Conservation (phyloP, 2,329 filamentous ascomycete species). For the Stagonosporopsis chrysanthemi region DNA sequence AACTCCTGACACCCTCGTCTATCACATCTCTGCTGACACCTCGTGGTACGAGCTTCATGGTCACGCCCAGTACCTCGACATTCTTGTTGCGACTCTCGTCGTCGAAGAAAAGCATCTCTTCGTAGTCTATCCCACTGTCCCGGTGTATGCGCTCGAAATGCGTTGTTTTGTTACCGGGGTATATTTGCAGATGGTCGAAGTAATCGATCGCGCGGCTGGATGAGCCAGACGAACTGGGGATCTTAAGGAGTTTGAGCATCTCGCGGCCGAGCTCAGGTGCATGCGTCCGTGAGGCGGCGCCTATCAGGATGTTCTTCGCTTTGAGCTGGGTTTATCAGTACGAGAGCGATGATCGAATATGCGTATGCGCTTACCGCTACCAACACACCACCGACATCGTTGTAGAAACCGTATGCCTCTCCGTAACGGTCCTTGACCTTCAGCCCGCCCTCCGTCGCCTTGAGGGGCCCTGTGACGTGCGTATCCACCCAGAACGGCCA, state of each 20-base stretch:
- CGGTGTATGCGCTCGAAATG: slow-evolving; percentile 81
- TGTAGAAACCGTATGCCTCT: slow-evolving; percentile 57
- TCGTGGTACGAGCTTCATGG: slow-evolving; percentile 82
- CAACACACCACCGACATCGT: slow-evolving; percentile 53
- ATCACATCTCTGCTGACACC: slow-evolving; percentile 80
- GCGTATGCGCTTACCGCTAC: slow-evolving; percentile 39
- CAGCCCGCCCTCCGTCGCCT: slow-evolving; percentile 53
- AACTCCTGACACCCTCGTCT: slow-evolving; percentile 79
- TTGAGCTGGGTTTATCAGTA: slow-evolving; percentile 42
- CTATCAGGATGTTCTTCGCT: slow-evolving; percentile 64
- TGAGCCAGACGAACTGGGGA: slow-evolving; percentile 61
- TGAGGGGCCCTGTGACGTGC: slow-evolving; percentile 79
- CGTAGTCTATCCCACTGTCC: slow-evolving; percentile 73
- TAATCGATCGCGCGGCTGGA: slow-evolving; percentile 56
- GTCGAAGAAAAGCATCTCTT: slow-evolving; percentile 95
- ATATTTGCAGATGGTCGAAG: slow-evolving; percentile 68
- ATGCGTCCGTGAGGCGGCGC: slow-evolving; percentile 80
- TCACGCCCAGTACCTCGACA: slow-evolving; percentile 79
- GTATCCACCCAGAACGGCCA: slow-evolving; percentile 99
- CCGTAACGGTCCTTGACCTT: slow-evolving; percentile 61
- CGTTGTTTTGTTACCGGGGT: slow-evolving; percentile 80
- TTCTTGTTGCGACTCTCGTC: slow-evolving; percentile 88
- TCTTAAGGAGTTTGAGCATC: slow-evolving; percentile 77
- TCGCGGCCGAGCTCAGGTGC: slow-evolving; percentile 81
- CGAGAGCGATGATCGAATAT: too few relatives aligned